phyloP scores from a whole-genome alignment of 805 yeast genomes.

The Lachancea kluyveri region DNA sequence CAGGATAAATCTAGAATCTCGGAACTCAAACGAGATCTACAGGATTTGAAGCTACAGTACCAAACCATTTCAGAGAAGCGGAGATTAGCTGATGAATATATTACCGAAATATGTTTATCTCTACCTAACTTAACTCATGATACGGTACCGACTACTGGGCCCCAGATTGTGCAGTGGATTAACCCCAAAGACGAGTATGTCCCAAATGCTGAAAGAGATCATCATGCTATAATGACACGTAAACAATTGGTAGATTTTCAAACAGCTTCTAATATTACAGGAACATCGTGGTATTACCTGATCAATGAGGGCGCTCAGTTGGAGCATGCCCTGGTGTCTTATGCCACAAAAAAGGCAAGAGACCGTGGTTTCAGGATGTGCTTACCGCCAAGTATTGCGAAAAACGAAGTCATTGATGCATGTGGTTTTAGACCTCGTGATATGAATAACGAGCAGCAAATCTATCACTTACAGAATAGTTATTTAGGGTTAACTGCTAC shows the following conservation, averaged over 20 bases:
- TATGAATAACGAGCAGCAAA: slow-evolving; percentile 77
- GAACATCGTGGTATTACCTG: slow-evolving; percentile 80
- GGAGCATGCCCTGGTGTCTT: slow-evolving; percentile 86
- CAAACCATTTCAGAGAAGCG: slow-evolving; percentile 15
- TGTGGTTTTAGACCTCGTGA: slow-evolving; percentile 96
- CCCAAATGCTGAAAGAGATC: slow-evolving; percentile 40
- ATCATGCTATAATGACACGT: slow-evolving; percentile 62
- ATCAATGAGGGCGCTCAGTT: slow-evolving; percentile 78
- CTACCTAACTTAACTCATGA: slow-evolving; percentile 61
- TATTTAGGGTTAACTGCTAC: slow-evolving; percentile 79
- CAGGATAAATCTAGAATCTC: slow-evolving; percentile 14
- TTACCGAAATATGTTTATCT: slow-evolving; percentile 38
- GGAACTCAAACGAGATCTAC: slow-evolving; percentile 14
- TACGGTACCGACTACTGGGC: slow-evolving; percentile 37
- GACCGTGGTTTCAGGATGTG: slow-evolving; percentile 61
- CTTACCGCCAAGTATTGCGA: slow-evolving; percentile 81
- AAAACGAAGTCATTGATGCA: slow-evolving; percentile 68
- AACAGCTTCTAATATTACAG: slow-evolving; percentile 69
- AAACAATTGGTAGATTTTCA: slow-evolving; percentile 64
- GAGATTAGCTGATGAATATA: slow-evolving; percentile 30
- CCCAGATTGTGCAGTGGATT: slow-evolving; percentile 45
- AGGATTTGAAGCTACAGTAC: slow-evolving; percentile 22
- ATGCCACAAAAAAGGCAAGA: slow-evolving; percentile 63
- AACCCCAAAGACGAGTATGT: slow-evolving; percentile 34
- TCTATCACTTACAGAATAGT: slow-evolving; percentile 54